Evolutionary conservation across 1,284 basidiomycete species (phyloP), one percentile per base, ranked within the genome.

Genomic region (Leccinum subrobustum): DNA sequence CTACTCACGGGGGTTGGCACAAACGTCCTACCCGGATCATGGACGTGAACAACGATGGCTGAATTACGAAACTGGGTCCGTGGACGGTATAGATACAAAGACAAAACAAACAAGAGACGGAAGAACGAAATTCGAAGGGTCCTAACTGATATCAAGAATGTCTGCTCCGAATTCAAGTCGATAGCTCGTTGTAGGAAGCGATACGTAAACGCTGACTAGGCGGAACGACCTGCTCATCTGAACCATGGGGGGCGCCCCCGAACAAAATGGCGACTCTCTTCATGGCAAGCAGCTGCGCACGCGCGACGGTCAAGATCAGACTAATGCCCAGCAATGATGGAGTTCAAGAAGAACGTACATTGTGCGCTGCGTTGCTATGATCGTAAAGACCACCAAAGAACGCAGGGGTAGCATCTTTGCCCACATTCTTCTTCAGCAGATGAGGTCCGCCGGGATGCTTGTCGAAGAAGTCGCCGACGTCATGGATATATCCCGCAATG

Each of bases 381-480:
- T 95, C 92, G 73, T 95, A 94, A 9, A 94, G 87, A 70, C 93
- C 93, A 60, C 93, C 93, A 71, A 93, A 94, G 85, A 96, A 95
- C 1, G 92, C 92, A 0, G 90, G 88, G 1, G 93, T 93, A 4
- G 91, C 92, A 69, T 95, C 93, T 67, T 86, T 88, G 51, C 90
- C 90, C 65, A 91, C 84, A 50, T 82, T 84, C 66, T 85, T 84
- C 72, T 84, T 82, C 66, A 92, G 76, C 23, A 91, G 74, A 69
- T 86, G 82, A 6, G 83, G 78, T 16, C 79, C 79, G 53, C 91
- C 93, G 23, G 93, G 93, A 75, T 96, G 93, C 72, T 94, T 88
- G 61, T 94, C 89, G 63, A 90, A 81, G 76, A 95, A 95, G 14
- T 81, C 77, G 3, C 86, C 80, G 58, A 92, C 86, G 67, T 96